phyloP scores from a whole-genome alignment of 2,329 filamentous ascomycete genomes.

The Alternaria longipes region DNA sequence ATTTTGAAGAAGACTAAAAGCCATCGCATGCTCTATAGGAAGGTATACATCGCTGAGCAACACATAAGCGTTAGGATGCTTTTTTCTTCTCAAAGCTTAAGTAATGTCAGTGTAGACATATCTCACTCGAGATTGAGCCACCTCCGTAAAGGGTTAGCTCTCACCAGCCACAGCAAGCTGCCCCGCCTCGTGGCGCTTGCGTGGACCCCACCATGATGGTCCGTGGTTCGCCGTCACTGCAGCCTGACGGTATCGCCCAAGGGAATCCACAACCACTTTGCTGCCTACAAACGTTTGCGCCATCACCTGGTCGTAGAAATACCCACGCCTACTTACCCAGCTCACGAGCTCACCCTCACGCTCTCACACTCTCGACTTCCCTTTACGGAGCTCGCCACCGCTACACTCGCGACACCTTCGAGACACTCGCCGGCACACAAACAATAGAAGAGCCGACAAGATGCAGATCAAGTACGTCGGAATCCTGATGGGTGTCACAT shows the following conservation, averaged over 20 bases:
- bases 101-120: neutral
- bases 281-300: slow-evolving; percentile 11
- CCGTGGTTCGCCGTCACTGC: slow-evolving; percentile 13
- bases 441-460: slow-evolving; percentile 17
- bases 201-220: slow-evolving; percentile 13
- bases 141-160: neutral
- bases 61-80: neutral
- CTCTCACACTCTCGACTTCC: neutral
- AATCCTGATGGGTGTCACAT: neutral
- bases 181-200: slow-evolving; percentile 18
- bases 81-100: no score
- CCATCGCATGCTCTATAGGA: neutral
- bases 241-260: slow-evolving; percentile 14
- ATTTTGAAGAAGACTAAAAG: neutral
- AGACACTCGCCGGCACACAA: neutral
- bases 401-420: neutral
- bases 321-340: neutral
- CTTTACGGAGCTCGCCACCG: neutral
- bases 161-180: slow-evolving; percentile 11
- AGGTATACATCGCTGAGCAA: neutral
- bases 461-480: slow-evolving; percentile 51
- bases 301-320: neutral
- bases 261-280: slow-evolving; percentile 7
- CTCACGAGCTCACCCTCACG: neutral
- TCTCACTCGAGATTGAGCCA: neutral